Evolutionary conservation across 164 flowering plant genomes (phyloP).

Genomic region (Umbellularia californica): DNA sequence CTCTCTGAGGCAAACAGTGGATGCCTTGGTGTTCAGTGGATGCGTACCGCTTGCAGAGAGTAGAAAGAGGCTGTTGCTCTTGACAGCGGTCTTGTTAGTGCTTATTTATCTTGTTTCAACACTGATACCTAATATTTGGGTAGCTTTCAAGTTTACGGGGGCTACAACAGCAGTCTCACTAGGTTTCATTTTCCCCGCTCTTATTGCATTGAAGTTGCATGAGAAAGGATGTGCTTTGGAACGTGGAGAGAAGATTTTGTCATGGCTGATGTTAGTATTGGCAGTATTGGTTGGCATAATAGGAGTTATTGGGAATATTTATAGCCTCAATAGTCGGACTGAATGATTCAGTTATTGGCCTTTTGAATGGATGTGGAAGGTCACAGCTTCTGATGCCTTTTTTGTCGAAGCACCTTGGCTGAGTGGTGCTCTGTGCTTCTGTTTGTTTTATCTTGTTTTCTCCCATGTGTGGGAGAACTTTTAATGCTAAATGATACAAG

Average conservation of each 20-base stretch:
- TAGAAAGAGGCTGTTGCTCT: slow-evolving; percentile 61
- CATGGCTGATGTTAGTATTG: slow-evolving; percentile 68
- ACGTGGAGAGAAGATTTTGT: slow-evolving; percentile 39
- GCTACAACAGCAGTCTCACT: slow-evolving; percentile 91
- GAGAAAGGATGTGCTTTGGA: slow-evolving; percentile 38
- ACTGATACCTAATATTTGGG: slow-evolving; percentile 93
- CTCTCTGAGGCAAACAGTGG: slow-evolving; percentile 87
- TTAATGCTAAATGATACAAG: neutral
- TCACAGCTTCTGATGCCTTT: neutral
- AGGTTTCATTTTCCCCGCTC: slow-evolving; percentile 88
- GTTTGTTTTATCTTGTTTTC: neutral
- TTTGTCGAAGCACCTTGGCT: neutral
- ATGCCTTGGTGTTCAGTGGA: slow-evolving; percentile 59
- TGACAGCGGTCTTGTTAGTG: slow-evolving; percentile 55
- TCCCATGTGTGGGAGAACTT: neutral
- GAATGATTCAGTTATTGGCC: slow-evolving; percentile 22
- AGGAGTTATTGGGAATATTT: slow-evolving; percentile 80
- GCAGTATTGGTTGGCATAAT: slow-evolving; percentile 66
- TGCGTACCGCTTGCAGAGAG: slow-evolving; percentile 68
- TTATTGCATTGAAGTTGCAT: slow-evolving; percentile 63
- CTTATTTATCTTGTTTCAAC: slow-evolving; percentile 76
- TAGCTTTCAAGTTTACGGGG: slow-evolving; percentile 96
- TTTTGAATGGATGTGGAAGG: neutral
- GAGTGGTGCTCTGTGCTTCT: neutral
- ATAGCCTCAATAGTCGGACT: slow-evolving; percentile 41